phyloP scores from a whole-genome alignment of 768 basidiomycete genomes.

The Auriculariales sp. region DNA sequence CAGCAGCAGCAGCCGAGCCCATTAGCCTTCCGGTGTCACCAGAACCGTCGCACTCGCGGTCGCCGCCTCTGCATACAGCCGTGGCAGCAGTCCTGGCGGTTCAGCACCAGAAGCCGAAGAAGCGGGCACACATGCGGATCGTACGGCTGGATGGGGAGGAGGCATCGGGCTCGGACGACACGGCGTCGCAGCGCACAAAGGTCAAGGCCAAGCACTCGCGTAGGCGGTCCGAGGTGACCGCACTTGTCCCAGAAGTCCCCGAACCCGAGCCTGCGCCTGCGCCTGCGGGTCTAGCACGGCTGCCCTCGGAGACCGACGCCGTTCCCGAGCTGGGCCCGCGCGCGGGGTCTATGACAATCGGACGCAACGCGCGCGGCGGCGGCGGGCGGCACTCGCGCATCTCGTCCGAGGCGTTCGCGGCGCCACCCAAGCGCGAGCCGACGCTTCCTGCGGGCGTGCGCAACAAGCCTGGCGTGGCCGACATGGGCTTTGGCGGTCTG shows the following conservation, averaged over 20 bases:
- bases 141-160: conserved; percentile 56
- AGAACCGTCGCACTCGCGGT: conserved; percentile 23
- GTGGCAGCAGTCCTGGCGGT: conserved; percentile 21
- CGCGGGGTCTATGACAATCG: neutral
- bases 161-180: conserved; percentile 17
- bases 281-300: no score
- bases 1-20: conserved; percentile 2
- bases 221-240: neutral
- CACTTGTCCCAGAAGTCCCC: neutral
- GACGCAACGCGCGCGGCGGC: neutral
- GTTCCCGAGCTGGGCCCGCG: neutral
- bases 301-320: neutral
- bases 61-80: conserved; percentile 28
- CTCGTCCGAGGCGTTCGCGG: neutral
- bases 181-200: conserved; percentile 4
- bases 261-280: neutral
- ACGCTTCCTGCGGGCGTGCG: neutral
- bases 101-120: conserved; percentile 24
- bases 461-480: neutral
- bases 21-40: conserved; percentile 6
- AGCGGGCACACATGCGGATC: conserved; percentile 58
- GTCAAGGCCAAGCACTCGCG: neutral
- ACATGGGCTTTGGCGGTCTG: no score
- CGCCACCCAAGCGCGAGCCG: neutral
- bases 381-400: neutral